Conservation (phyloP, 2,329 filamentous ascomycete genomes). For the Fusarium pilosicola region DNA sequence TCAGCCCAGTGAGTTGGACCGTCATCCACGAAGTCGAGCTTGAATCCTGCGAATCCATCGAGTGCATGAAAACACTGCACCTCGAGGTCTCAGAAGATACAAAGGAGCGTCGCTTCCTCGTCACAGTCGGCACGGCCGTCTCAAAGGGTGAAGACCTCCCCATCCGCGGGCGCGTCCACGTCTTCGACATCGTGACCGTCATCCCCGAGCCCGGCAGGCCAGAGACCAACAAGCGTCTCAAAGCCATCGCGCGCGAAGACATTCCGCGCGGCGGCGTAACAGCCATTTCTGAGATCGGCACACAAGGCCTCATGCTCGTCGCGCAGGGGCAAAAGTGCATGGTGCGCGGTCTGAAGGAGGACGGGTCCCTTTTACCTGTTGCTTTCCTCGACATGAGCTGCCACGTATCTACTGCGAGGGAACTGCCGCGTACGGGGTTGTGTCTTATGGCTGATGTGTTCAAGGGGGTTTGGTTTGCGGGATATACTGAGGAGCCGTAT, state of each 20-base stretch:
- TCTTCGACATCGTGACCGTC: conserved; percentile 91
- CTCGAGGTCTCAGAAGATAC: conserved; percentile 93
- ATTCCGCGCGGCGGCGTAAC: conserved; percentile 93
- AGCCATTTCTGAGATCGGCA: conserved; percentile 83
- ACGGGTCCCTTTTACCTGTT: conserved; percentile 89
- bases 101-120: conserved; percentile 82
- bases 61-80: conserved; percentile 83
- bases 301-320: conserved; percentile 86
- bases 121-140: conserved; percentile 86
- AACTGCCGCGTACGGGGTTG: conserved; percentile 83
- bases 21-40: conserved; percentile 81
- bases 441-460: conserved; percentile 89
- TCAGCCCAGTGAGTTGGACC: conserved; percentile 80
- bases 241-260: conserved; percentile 88
- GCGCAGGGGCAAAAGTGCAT: conserved; percentile 98
- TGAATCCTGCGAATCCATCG: conserved; percentile 78
- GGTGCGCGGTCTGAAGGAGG: conserved; percentile 94
- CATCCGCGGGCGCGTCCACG: conserved; percentile 84
- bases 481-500: conserved; percentile 97
- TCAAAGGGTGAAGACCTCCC: conserved; percentile 91
- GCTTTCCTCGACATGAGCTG: conserved; percentile 98
- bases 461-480: conserved; percentile 95
- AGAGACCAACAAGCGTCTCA: conserved; percentile 86
- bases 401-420: conserved; percentile 87
- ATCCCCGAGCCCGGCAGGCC: conserved; percentile 87